These are phyloP conservation scores for Megacollybia marginata DNA, from an alignment of 768 basidiomycete genomes.

Conservation along the genomic window DNA sequence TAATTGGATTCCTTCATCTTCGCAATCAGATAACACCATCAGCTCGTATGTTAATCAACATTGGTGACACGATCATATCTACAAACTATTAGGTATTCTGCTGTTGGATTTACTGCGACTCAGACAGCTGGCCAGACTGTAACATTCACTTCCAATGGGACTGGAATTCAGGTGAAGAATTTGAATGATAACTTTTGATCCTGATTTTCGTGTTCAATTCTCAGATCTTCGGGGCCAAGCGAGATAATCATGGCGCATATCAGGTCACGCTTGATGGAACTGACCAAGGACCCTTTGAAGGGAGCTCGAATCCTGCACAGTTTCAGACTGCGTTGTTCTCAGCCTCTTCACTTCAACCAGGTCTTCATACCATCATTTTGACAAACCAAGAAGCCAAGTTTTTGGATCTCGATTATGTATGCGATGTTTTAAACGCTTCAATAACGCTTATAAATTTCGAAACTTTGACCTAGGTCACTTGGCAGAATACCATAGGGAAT, in stretches of 20 bases:
- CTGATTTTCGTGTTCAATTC: too few species aligned
- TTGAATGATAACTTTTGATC: too few species aligned
- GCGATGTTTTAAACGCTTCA: slow-evolving; percentile 6
- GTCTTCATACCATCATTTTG: slow-evolving; percentile 30
- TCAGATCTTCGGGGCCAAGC: slow-evolving; percentile 35
- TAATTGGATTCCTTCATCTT: too few species aligned
- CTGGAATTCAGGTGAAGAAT: slow-evolving; percentile 28
- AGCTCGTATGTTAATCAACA: too few species aligned
- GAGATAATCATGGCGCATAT: slow-evolving; percentile 38
- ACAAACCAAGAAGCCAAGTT: slow-evolving; percentile 18
- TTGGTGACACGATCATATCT: too few species aligned
- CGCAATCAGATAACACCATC: too few species aligned
- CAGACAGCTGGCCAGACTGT: not conserved
- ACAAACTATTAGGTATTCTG: too few species aligned
- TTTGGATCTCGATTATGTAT: slow-evolving; percentile 44
- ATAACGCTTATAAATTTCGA: not conserved
- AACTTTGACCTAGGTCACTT: slow-evolving; percentile 5
- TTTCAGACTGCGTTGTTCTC: slow-evolving; percentile 39
- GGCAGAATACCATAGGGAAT: slow-evolving; percentile 3
- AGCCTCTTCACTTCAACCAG: slow-evolving; percentile 21
- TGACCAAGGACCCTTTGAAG: slow-evolving; percentile 20
- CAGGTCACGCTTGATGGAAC: slow-evolving; percentile 32
- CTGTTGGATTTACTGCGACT: too few species aligned
- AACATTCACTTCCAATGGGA: slow-evolving; percentile 42
- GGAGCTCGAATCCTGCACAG: slow-evolving; percentile 16